Evolutionary conservation across 2,329 filamentous ascomycete genomes (phyloP).

Genomic region (Colletotrichum paranaense): DNA sequence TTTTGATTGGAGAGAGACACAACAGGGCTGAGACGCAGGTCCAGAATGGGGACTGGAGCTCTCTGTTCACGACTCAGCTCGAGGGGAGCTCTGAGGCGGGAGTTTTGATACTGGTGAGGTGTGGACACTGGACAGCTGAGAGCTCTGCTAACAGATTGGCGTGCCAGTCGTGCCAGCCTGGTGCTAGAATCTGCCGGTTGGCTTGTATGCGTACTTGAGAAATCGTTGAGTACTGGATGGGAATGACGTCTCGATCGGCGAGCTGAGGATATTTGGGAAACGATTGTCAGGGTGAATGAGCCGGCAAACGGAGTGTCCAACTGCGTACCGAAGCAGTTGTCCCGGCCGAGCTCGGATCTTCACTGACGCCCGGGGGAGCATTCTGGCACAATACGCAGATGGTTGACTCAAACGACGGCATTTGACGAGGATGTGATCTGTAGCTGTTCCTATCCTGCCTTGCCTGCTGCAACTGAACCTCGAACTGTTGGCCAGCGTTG

Average conservation of each 20-base stretch:
- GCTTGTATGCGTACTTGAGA: no score
- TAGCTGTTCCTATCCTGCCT: no score
- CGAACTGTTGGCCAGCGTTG: not conserved
- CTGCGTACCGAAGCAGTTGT: not conserved
- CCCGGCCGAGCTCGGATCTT: conserved; percentile 13
- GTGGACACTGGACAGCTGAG: no score
- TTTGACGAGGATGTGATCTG: not conserved
- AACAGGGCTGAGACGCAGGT: conserved; percentile 8
- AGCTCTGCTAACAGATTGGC: no score
- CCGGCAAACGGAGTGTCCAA: not conserved
- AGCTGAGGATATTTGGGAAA: not conserved
- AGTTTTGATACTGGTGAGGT: not conserved
- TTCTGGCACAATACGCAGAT: not conserved
- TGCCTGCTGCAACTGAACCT: not conserved
- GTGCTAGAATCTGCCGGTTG: no score
- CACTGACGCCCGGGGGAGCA: not conserved
- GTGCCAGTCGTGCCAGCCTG: no score
- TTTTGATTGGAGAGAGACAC: conserved; percentile 22
- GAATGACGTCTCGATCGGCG: not conserved
- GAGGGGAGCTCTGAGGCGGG: not conserved
- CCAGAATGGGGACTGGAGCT: conserved; percentile 2
- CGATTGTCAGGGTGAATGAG: conserved; percentile 1
- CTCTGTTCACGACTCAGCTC: not conserved
- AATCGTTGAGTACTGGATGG: not conserved
- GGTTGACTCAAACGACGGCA: not conserved